Evolutionary conservation across 23 red algal species (phyloP).

Genomic region (Gracilaria gracilis): DNA sequence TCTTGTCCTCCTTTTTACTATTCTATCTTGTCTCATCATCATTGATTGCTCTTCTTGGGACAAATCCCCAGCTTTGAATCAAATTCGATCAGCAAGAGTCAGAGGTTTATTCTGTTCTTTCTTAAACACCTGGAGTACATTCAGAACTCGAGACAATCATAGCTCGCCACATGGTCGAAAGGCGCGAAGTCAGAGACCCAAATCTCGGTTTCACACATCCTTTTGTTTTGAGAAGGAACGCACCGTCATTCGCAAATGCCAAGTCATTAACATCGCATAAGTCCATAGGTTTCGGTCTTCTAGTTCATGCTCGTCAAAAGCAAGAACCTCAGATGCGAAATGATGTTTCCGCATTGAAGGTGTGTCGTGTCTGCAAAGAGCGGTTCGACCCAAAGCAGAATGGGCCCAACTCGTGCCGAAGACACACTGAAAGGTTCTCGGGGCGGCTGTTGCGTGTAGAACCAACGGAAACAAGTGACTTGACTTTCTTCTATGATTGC

Average conservation of each 20-base stretch:
- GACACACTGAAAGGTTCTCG: constrained; percentile 41
- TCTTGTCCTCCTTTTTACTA: too few species aligned
- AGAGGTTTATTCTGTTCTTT: too few species aligned
- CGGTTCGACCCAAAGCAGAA: constrained; percentile 49
- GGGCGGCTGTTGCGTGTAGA: constrained; percentile 59
- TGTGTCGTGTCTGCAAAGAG: constrained; percentile 67
- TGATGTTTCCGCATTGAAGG: background rate
- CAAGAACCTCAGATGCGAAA: constrained; percentile 12
- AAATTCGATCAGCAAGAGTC: too few species aligned
- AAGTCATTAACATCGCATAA: background rate
- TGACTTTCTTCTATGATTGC: constrained; percentile 71
- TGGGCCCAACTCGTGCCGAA: constrained; percentile 28
- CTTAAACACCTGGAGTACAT: background rate
- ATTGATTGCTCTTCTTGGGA: too few species aligned
- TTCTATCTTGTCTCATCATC: too few species aligned
- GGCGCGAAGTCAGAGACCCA: background rate
- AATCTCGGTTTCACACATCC: background rate
- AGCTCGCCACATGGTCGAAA: background rate
- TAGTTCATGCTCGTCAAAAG: background rate
- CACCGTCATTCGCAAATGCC: background rate
- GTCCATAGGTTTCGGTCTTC: background rate
- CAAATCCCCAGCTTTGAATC: too few species aligned
- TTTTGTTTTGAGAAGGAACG: too few species aligned
- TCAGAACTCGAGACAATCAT: background rate
- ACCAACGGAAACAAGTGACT: constrained; percentile 61